phyloP scores from a whole-genome alignment of 2,329 filamentous ascomycete genomes.

The Coniochaeta sp. region DNA sequence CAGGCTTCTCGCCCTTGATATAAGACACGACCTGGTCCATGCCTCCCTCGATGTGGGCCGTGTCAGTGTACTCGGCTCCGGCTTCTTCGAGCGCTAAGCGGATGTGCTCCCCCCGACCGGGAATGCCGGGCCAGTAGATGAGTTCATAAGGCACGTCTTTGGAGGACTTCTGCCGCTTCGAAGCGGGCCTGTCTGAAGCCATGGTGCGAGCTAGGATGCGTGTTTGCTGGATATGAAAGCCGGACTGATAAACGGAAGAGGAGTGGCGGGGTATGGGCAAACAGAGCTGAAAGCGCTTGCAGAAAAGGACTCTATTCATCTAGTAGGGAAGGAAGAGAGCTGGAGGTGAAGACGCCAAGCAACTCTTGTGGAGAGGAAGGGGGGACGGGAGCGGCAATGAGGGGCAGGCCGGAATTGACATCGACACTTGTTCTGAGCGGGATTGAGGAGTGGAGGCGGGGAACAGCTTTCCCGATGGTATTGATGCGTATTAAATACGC shows the following conservation, averaged over 20 bases:
- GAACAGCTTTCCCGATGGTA: too few relatives aligned
- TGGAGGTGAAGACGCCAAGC: not conserved
- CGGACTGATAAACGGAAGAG: too few relatives aligned
- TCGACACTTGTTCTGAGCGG: too few relatives aligned
- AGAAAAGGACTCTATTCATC: not conserved
- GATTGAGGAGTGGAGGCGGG: too few relatives aligned
- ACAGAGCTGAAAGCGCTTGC: not conserved
- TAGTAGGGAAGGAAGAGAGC: not conserved
- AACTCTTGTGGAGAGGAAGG: not conserved
- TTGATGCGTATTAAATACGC: too few relatives aligned
- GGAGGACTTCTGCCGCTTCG: conserved; percentile 31
- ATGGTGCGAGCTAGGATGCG: not conserved
- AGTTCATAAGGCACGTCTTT: conserved; percentile 51
- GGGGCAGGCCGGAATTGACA: too few relatives aligned
- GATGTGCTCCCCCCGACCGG: conserved; percentile 68
- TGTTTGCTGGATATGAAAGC: too few relatives aligned
- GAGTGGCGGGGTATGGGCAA: not conserved
- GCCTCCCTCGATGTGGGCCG: conserved; percentile 40
- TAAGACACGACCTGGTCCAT: conserved; percentile 40
- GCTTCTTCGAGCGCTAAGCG: conserved; percentile 67
- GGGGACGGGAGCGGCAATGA: too few relatives aligned
- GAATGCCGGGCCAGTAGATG: conserved; percentile 65
- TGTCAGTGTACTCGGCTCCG: conserved; percentile 57
- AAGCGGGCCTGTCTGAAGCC: not conserved
- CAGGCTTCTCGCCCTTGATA: conserved; percentile 35